Percentiles rank a stretch among this genome's conserved stretches.
phyloP scores from a whole-genome alignment of 1,139 yeast genomes.

The Hanseniaspora uvarum region DNA sequence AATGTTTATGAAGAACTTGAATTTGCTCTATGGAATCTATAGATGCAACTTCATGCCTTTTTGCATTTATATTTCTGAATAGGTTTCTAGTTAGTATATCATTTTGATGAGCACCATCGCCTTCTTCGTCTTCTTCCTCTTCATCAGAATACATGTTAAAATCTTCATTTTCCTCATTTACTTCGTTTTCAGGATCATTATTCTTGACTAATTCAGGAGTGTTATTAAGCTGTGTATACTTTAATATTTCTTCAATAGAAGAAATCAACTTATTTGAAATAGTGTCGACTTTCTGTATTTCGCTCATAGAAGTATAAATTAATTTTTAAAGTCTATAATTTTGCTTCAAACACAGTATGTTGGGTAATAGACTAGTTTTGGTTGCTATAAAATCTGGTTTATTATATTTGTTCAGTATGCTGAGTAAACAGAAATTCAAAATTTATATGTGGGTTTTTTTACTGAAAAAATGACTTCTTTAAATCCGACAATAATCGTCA shows the following conservation, averaged over 20 bases:
- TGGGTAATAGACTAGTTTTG: neutral
- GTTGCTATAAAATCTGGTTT: no score
- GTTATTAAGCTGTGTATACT: slow-evolving; percentile 16
- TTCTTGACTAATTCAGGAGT: slow-evolving; percentile 11
- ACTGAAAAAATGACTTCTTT: neutral
- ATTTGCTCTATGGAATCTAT: slow-evolving; percentile 27
- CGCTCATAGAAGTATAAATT: slow-evolving; percentile 2
- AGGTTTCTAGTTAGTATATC: slow-evolving; percentile 8
- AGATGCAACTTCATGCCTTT: slow-evolving; percentile 13
- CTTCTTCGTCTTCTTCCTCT: slow-evolving; percentile 1
- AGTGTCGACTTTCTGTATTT: slow-evolving; percentile 11
- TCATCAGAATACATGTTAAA: slow-evolving; percentile 10
- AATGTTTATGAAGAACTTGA: slow-evolving; percentile 28
- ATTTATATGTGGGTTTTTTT: neutral
- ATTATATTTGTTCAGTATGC: no score
- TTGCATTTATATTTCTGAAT: slow-evolving; percentile 16
- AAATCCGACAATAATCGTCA: neutral
- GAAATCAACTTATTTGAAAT: slow-evolving; percentile 8
- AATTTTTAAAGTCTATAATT: no score
- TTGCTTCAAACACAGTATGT: no score
- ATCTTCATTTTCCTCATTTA: neutral
- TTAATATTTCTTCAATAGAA: slow-evolving; percentile 15
- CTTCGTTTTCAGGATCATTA: neutral
- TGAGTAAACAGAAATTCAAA: no score
- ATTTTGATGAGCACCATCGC: neutral